Conservation (phyloP, 371 early-diverging fungal species). For the Syncephalis plumigaleata region DNA sequence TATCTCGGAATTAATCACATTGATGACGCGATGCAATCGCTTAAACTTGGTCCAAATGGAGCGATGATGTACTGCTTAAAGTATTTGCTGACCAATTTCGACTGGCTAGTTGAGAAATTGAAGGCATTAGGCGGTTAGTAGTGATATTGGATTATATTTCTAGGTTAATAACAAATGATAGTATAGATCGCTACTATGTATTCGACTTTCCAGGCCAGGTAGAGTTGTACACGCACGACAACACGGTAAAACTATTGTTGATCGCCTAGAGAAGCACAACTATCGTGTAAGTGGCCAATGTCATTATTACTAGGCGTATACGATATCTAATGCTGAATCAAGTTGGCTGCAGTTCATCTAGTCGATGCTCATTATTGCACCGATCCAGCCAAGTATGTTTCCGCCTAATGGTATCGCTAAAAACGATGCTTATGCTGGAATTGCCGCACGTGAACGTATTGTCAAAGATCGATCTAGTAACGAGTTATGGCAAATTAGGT, state of each 20-base stretch:
- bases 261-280: conserved; percentile 48
- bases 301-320: not conserved
- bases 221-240: conserved; percentile 94
- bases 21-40: conserved; percentile 89
- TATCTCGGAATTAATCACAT: conserved; percentile 89
- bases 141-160: conserved; percentile 16
- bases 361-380: conserved; percentile 89
- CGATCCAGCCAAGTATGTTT: conserved; percentile 84
- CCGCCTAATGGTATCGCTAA: conserved; percentile 69
- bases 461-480: conserved; percentile 86
- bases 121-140: conserved; percentile 40
- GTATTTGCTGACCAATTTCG: conserved; percentile 80
- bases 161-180: not conserved
- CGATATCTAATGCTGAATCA: conserved; percentile 3
- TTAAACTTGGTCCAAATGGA: conserved; percentile 97
- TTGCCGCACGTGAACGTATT: conserved; percentile 93
- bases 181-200: conserved; percentile 71
- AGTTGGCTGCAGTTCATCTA: conserved; percentile 81
- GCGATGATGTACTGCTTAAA: conserved; percentile 96
- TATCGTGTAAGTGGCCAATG: conserved; percentile 36
- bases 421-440: conserved; percentile 87
- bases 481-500: conserved; percentile 54
- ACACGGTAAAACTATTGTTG: conserved; percentile 63
- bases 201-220: conserved; percentile 99
- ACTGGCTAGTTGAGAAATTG: conserved; percentile 78